Evolutionary conservation across 352 stramenopile genomes (phyloP).

Genomic region (Pythium dissimile): DNA sequence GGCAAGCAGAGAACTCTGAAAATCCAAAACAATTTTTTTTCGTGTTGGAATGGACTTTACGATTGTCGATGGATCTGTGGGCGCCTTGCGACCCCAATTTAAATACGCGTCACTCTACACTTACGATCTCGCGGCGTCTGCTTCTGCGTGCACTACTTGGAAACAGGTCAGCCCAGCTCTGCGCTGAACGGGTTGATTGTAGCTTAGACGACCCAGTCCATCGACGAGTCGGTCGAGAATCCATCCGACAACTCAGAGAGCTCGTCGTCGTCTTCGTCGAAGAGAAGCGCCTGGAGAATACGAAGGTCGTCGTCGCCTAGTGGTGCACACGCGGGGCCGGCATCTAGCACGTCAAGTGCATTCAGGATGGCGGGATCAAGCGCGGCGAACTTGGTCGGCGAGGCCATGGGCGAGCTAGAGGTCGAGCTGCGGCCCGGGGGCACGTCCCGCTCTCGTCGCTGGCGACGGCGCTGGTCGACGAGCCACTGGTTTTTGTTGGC

Average conservation of each 20-base stretch:
- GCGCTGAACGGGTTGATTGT: background rate
- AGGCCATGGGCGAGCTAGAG: background rate
- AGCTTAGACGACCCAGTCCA: background rate
- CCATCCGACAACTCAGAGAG: background rate
- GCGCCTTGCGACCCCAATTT: background rate
- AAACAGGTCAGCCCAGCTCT: background rate
- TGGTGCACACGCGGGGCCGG: background rate
- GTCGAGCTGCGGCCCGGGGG: background rate
- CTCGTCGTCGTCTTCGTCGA: conserved; percentile 17
- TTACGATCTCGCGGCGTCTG: background rate
- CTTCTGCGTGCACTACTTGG: background rate
- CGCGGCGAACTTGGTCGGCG: background rate
- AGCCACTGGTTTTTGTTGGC: conserved; percentile 27
- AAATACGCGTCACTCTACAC: background rate
- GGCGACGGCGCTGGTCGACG: conserved; percentile 19
- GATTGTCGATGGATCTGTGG: background rate
- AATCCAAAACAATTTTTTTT: no score
- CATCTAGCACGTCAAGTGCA: conserved; percentile 1
- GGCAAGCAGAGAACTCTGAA: no score
- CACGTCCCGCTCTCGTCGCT: conserved; percentile 16
- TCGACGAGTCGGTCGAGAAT: background rate
- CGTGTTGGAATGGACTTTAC: no score
- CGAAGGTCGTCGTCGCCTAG: conserved; percentile 13
- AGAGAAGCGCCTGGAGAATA: conserved; percentile 19
- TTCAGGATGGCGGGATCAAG: conserved; percentile 1